phyloP scores from a whole-genome alignment of 2,329 filamentous ascomycete species.

The Dactylellina haptotyla region DNA sequence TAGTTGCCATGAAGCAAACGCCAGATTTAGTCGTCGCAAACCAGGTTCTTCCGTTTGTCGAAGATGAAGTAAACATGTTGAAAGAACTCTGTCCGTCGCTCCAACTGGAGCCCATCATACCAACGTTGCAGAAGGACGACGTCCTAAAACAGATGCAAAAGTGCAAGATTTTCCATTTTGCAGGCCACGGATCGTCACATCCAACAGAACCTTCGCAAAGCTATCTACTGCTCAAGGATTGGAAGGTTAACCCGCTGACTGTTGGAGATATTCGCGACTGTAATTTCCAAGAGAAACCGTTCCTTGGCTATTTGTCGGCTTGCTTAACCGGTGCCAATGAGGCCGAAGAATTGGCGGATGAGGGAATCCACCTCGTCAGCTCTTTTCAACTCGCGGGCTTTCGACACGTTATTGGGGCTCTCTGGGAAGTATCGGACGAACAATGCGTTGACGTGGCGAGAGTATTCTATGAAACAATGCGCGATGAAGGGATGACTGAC shows the following conservation, averaged over 20 bases:
- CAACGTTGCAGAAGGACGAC: background rate
- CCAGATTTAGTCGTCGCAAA: conserved; percentile 25
- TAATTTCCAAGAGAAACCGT: conserved; percentile 5
- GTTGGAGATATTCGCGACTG: conserved; percentile 11
- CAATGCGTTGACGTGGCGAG: conserved; percentile 57
- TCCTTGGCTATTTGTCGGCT: conserved; percentile 31
- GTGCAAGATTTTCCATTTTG: conserved; percentile 40
- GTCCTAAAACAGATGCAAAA: background rate
- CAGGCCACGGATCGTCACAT: conserved; percentile 19
- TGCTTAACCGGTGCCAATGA: conserved; percentile 18
- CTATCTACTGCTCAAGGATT: conserved; percentile 18
- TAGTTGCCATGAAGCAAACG: conserved; percentile 18
- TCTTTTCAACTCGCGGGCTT: conserved; percentile 44
- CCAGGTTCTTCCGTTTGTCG: conserved; percentile 9
- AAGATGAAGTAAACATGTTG: conserved; percentile 4
- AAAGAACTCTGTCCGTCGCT: background rate
- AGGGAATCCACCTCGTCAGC: conserved; percentile 27
- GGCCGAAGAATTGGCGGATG: conserved; percentile 2
- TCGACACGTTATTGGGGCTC: conserved; percentile 39
- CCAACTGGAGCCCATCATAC: background rate
- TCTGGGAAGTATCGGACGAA: conserved; percentile 62
- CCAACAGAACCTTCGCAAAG: conserved; percentile 22
- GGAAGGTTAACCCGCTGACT: conserved; percentile 18
- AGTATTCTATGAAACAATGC: conserved; percentile 32
- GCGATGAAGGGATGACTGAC: too few species aligned